Conservation (phyloP, 768 basidiomycete species). For the Tephrocybe sp. region DNA sequence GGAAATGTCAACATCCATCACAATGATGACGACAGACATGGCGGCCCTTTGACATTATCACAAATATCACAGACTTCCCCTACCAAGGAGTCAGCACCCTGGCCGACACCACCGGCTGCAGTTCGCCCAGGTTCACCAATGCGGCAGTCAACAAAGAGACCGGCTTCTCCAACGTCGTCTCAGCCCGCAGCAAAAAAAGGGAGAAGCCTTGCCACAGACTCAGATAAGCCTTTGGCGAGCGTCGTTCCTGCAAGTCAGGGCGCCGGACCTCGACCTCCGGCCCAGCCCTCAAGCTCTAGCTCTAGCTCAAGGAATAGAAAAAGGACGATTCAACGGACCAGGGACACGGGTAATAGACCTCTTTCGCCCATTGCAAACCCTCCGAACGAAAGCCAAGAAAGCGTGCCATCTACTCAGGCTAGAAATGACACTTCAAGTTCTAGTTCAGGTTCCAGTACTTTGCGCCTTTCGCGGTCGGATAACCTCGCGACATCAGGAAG, state of each 20-base stretch:
- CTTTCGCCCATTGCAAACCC: neutral
- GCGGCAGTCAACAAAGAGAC: constrained; percentile 49
- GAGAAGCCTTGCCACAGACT: neutral
- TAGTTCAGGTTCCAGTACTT: neutral
- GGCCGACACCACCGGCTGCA: constrained; percentile 8
- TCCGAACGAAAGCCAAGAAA: constrained; percentile 1
- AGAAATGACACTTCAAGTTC: constrained; percentile 7
- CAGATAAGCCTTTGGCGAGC: constrained; percentile 1
- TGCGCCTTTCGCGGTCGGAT: constrained; percentile 7
- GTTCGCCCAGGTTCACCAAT: constrained; percentile 35
- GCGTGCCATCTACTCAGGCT: neutral
- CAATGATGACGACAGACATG: constrained; percentile 3
- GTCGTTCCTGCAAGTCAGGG: neutral
- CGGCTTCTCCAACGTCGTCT: constrained; percentile 24
- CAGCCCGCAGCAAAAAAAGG: constrained; percentile 14
- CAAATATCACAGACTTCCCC: constrained; percentile 59
- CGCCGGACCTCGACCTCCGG: neutral
- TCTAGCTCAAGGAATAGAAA: constrained; percentile 4
- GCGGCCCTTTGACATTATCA: constrained; percentile 42
- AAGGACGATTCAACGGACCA: neutral
- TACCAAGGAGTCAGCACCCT: constrained; percentile 19
- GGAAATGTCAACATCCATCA: constrained; percentile 9
- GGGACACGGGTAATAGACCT: constrained; percentile 5
- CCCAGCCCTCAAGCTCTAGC: constrained; percentile 13
- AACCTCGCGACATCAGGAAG: constrained; percentile 4